Percentiles rank a stretch among this genome's conserved stretches.
Evolutionary conservation across 768 basidiomycete genomes (phyloP).

Genomic region (Steccherinum ochraceum): DNA sequence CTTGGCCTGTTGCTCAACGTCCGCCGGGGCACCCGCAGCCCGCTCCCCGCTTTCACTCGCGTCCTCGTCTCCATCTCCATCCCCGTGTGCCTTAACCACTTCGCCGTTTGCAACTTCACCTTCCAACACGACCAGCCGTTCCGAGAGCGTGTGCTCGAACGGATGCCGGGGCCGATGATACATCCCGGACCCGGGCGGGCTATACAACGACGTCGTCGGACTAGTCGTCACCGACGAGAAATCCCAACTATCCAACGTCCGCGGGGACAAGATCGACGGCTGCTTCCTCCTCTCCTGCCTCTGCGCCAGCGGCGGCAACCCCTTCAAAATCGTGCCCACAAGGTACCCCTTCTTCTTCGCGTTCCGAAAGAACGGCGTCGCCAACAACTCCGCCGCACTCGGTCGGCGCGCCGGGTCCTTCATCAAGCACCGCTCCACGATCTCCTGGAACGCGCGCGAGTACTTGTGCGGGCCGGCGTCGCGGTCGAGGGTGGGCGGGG

Average conservation of each 20-base stretch:
- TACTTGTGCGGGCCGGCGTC: slow-evolving; percentile 69
- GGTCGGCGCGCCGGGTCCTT: slow-evolving; percentile 84
- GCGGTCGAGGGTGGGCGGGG: slow-evolving; percentile 71
- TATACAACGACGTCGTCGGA: slow-evolving; percentile 21
- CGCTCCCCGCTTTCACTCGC: slow-evolving; percentile 8
- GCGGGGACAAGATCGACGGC: slow-evolving; percentile 33
- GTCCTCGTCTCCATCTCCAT: background rate
- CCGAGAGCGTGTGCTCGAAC: slow-evolving; percentile 6
- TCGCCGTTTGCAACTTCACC: slow-evolving; percentile 12
- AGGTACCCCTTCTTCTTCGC: slow-evolving; percentile 79
- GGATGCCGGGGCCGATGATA: background rate
- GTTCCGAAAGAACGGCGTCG: slow-evolving; percentile 70
- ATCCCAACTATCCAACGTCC: slow-evolving; percentile 78
- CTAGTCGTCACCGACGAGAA: slow-evolving; percentile 38
- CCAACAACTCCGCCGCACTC: slow-evolving; percentile 69
- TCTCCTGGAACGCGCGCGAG: slow-evolving; percentile 75
- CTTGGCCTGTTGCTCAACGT: slow-evolving; percentile 16
- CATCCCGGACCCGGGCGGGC: slow-evolving; percentile 8
- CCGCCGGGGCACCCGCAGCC: slow-evolving; percentile 13
- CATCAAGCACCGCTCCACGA: slow-evolving; percentile 73
- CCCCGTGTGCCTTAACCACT: background rate
- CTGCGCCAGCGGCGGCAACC: slow-evolving; percentile 64
- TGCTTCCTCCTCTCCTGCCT: slow-evolving; percentile 61
- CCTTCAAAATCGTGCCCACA: slow-evolving; percentile 67
- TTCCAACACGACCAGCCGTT: slow-evolving; percentile 34